Conservation (phyloP, 1,284 basidiomycete species). For the Lentinula novae-zelandiae region DNA sequence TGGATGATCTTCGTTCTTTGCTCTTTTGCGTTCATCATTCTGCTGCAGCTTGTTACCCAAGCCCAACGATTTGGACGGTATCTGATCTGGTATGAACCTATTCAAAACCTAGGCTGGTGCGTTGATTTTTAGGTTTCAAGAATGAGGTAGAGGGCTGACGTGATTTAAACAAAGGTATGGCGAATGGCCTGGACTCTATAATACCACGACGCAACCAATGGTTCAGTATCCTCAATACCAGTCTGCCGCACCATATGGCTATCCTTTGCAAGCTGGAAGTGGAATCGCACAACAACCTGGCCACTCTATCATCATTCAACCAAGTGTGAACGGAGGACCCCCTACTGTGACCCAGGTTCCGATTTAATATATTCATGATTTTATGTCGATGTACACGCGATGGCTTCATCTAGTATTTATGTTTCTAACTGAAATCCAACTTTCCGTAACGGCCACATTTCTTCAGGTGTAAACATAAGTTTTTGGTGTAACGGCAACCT, state of each 20-base stretch:
- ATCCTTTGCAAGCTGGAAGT: conserved; percentile 18
- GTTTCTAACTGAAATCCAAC: background rate
- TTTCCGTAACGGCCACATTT: background rate
- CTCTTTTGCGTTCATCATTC: conserved; percentile 37
- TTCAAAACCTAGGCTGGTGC: conserved; percentile 24
- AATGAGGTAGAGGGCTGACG: conserved; percentile 8
- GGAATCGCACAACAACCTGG: conserved; percentile 40
- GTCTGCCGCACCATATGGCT: conserved; percentile 15
- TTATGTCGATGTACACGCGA: background rate
- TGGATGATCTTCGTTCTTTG: conserved; percentile 68
- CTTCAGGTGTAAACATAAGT: background rate
- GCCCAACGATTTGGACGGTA: conserved; percentile 38
- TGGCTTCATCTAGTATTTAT: background rate
- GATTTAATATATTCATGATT: conserved; percentile 22
- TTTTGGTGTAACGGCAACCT: background rate
- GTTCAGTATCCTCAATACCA: conserved; percentile 10
- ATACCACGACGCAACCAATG: conserved; percentile 26
- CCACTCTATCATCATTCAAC: conserved; percentile 68
- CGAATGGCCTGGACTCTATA: conserved; percentile 47
- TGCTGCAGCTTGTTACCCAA: conserved; percentile 32
- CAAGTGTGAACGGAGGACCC: conserved; percentile 54
- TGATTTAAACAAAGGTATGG: conserved; percentile 31
- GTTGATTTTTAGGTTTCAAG: background rate
- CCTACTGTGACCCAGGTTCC: conserved; percentile 63
- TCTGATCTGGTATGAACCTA: conserved; percentile 39